Evolutionary conservation across 192 early-diverging fungal genomes (phyloP).

Genomic region (Coemansia sp.): DNA sequence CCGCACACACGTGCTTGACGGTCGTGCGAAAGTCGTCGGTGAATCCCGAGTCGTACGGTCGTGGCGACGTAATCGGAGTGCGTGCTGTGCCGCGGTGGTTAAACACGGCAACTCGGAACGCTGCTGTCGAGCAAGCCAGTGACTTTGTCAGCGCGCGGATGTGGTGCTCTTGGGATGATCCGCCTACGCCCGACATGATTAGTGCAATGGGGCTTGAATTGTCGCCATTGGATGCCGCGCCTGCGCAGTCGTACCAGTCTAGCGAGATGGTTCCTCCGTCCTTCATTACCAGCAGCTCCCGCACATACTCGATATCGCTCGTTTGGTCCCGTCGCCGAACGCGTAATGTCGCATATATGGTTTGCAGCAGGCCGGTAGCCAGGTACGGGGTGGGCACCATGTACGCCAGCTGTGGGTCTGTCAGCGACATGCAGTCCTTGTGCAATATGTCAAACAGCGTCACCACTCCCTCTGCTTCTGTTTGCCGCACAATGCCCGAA

Average conservation of each 20-base stretch:
- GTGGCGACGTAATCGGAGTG: conserved; percentile 69
- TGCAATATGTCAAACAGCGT: conserved; percentile 38
- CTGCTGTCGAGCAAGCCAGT: conserved; percentile 49
- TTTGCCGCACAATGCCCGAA: conserved; percentile 36
- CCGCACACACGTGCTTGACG: conserved; percentile 27
- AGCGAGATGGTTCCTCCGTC: conserved; percentile 86
- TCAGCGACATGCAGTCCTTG: conserved; percentile 58
- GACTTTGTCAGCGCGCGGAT: conserved; percentile 69
- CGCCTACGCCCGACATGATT: conserved; percentile 85
- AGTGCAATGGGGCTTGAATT: conserved; percentile 61
- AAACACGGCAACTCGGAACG: conserved; percentile 71
- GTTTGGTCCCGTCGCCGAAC: conserved; percentile 44
- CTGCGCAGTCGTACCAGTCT: conserved; percentile 68
- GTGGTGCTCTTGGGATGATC: conserved; percentile 88
- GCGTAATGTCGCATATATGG: conserved; percentile 46
- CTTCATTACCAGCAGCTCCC: conserved; percentile 58
- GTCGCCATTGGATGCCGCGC: conserved; percentile 43
- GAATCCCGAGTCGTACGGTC: conserved; percentile 74
- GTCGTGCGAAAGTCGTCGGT: conserved; percentile 67
- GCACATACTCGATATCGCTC: conserved; percentile 21
- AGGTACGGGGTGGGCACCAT: conserved; percentile 77
- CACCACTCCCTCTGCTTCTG: conserved; percentile 21
- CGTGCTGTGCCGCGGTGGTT: conserved; percentile 89
- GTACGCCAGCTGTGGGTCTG: conserved; percentile 50
- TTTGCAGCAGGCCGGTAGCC: conserved; percentile 76